phyloP scores from a whole-genome alignment of 371 early-diverging fungal genomes.

The Ecytonucleospora hepatopenaei region DNA sequence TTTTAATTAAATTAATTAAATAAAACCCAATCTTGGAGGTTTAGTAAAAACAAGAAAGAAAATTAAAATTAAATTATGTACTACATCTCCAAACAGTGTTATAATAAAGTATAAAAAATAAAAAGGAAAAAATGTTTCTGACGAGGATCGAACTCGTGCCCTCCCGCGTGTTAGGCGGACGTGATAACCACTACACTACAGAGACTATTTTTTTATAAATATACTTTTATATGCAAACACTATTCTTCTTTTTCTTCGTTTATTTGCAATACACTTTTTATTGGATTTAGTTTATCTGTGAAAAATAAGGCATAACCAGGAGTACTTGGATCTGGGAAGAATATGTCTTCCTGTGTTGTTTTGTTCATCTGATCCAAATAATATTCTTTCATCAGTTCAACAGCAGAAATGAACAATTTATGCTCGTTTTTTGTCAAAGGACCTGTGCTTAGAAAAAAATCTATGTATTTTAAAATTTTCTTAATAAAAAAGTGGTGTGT shows the following conservation, averaged over 20 bases:
- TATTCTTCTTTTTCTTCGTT: background rate
- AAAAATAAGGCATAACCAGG: background rate
- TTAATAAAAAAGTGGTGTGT: background rate
- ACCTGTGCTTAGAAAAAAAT: background rate
- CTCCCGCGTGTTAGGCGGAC: slow-evolving; percentile 31
- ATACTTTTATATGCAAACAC: background rate
- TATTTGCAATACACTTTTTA: background rate
- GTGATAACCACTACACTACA: slow-evolving; percentile 35
- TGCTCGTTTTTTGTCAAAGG: background rate
- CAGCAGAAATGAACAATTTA: background rate
- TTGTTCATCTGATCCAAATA: background rate
- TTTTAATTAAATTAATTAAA: too few relatives aligned
- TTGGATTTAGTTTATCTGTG: background rate
- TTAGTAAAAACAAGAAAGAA: too few relatives aligned
- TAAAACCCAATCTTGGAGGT: too few relatives aligned
- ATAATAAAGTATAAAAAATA: slow-evolving; percentile 52
- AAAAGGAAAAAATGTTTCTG: slow-evolving; percentile 21
- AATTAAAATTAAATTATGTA: too few relatives aligned
- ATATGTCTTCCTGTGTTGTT: background rate
- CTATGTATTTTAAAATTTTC: background rate
- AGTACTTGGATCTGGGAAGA: background rate
- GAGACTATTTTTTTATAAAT: slow-evolving; percentile 9
- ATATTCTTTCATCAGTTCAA: background rate
- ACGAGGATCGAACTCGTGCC: slow-evolving; percentile 36
- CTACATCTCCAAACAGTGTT: slow-evolving; percentile 52